Evolutionary conservation across 495 filamentous ascomycete genomes (phyloP).

Genomic region (Penicillium desertorum): DNA sequence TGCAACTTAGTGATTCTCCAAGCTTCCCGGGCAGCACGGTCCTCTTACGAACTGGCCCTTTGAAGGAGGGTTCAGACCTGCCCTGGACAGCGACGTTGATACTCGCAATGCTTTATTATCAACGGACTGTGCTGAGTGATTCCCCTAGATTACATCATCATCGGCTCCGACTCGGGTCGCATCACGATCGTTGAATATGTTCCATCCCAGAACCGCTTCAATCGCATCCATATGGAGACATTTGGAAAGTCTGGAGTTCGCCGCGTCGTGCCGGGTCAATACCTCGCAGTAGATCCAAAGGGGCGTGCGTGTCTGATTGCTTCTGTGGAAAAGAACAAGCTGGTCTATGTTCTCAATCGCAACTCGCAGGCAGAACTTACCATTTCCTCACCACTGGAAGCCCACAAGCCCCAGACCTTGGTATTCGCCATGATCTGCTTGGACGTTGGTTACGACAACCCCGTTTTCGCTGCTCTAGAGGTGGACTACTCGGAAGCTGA

Average conservation of each 20-base stretch:
- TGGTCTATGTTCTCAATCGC: slow-evolving; percentile 97
- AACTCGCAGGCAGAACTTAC: slow-evolving; percentile 92
- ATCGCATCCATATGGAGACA: slow-evolving; percentile 88
- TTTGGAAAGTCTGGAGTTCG: slow-evolving; percentile 97
- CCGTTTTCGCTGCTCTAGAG: slow-evolving; percentile 91
- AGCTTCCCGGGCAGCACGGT: slow-evolving; percentile 60
- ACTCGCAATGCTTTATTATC: slow-evolving; percentile 27
- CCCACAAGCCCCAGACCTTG: slow-evolving; percentile 90
- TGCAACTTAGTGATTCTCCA: slow-evolving; percentile 93
- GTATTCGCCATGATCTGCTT: slow-evolving; percentile 83
- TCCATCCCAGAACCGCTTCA: slow-evolving; percentile 81
- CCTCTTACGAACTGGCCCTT: slow-evolving; percentile 36
- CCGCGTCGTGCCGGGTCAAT: slow-evolving; percentile 91
- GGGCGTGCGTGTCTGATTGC: slow-evolving; percentile 93
- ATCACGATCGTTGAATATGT: slow-evolving; percentile 93
- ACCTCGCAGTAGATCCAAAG: slow-evolving; percentile 90
- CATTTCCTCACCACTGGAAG: slow-evolving; percentile 96
- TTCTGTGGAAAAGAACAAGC: slow-evolving; percentile 97
- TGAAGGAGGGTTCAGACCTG: slow-evolving; percentile 37
- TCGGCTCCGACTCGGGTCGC: slow-evolving; percentile 92
- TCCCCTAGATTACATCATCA: slow-evolving; percentile 84
- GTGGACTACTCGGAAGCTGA: slow-evolving; percentile 90
- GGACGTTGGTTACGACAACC: slow-evolving; percentile 96
- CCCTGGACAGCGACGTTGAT: slow-evolving; percentile 46
- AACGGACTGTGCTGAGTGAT: slow-evolving; percentile 59